Conservation (phyloP, 306 rosid genomes). For the Gynostemma pentaphyllum region DNA sequence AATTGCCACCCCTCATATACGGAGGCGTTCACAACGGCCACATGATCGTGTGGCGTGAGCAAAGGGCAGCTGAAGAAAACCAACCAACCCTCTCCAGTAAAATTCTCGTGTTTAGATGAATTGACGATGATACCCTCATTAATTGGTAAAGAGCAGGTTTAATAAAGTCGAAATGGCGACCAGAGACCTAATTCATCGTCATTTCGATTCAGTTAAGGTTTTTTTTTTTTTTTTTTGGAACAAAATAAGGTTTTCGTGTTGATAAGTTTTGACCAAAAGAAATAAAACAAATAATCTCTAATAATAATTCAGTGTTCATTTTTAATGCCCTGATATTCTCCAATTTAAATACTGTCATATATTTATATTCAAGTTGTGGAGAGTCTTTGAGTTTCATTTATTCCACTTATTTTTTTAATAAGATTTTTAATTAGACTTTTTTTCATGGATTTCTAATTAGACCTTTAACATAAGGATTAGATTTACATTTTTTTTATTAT, state of each 20-base stretch:
- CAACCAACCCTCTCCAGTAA: constrained; percentile 7
- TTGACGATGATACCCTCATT: constrained; percentile 21
- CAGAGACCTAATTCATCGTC: neutral
- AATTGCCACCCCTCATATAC: constrained; percentile 6
- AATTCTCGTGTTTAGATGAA: neutral
- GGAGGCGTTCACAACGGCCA: constrained; percentile 7
- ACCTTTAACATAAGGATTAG: too few species aligned
- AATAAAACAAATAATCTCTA: neutral
- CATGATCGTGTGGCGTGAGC: constrained; percentile 20
- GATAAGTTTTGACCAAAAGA: neutral
- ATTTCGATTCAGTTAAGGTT: neutral
- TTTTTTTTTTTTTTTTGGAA: too few species aligned
- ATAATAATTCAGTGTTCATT: neutral
- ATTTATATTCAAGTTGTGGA: too few species aligned
- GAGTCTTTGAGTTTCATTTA: too few species aligned
- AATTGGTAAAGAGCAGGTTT: neutral
- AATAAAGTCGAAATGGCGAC: neutral
- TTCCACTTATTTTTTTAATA: too few species aligned
- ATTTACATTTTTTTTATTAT: too few species aligned
- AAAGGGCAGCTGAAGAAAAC: constrained; percentile 20
- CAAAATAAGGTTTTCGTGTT: neutral
- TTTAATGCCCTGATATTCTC: neutral
- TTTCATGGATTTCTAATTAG: too few species aligned
- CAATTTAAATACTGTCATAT: too few species aligned
- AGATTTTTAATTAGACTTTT: too few species aligned